These are phyloP conservation scores for Pseudopithomyces chartarum DNA, from an alignment of 2,329 filamentous ascomycete species.

Conservation along the genomic window DNA sequence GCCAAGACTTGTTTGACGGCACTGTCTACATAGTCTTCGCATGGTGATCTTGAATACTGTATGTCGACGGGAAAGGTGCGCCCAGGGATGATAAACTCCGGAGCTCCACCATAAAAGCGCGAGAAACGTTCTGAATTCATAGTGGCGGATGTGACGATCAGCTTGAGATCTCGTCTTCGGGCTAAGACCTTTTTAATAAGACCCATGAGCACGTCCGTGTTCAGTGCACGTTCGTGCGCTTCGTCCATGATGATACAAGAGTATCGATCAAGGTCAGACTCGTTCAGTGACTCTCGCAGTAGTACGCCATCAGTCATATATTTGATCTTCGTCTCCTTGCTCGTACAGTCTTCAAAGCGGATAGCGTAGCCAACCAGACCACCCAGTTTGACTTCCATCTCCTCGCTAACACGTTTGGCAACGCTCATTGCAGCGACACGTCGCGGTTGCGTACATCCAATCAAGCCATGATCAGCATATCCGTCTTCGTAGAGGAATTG, in stretches of 20 bases:
- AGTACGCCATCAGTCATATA: slow-evolving; percentile 99
- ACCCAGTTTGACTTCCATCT: slow-evolving; percentile 94
- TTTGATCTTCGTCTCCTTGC: slow-evolving; percentile 93
- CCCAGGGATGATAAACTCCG: slow-evolving; percentile 94
- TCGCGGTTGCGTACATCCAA: slow-evolving; percentile 93
- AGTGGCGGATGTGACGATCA: slow-evolving; percentile 97
- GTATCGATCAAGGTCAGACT: slow-evolving; percentile 91
- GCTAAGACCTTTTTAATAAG: slow-evolving; percentile 96
- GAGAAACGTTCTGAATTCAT: slow-evolving; percentile 98
- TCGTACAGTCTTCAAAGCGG: slow-evolving; percentile 97
- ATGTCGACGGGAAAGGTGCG: slow-evolving; percentile 97
- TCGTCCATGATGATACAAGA: slow-evolving; percentile 99
- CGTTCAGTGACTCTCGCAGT: slow-evolving; percentile 88
- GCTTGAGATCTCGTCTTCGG: slow-evolving; percentile 84
- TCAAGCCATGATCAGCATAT: slow-evolving; percentile 84
- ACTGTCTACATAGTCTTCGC: slow-evolving; percentile 97
- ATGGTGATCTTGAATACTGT: slow-evolving; percentile 91
- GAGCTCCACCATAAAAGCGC: slow-evolving; percentile 92
- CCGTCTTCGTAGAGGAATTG: slow-evolving; percentile 97
- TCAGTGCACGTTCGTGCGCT: slow-evolving; percentile 93
- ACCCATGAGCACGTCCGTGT: slow-evolving; percentile 97
- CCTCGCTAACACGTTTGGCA: slow-evolving; percentile 95
- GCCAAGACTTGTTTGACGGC: slow-evolving; percentile 94
- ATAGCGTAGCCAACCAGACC: slow-evolving; percentile 93
- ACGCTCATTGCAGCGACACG: slow-evolving; percentile 99